Evolutionary conservation across 306 rosid genomes (phyloP).

Genomic region (Vachellia collinsii): DNA sequence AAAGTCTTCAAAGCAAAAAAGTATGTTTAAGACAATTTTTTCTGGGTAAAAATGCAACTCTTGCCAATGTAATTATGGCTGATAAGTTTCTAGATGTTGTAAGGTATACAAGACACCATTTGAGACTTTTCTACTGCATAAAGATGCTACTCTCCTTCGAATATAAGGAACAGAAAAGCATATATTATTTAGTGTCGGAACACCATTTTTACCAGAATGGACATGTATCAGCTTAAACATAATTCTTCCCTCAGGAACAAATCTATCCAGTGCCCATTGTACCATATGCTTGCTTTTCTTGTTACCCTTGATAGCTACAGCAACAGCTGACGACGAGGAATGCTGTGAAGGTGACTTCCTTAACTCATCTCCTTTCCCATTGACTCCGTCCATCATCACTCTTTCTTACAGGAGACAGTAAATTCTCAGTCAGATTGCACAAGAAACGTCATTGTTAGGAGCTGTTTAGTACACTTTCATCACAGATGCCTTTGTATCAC

Average conservation of each 20-base stretch:
- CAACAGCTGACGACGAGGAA: slow-evolving; percentile 55
- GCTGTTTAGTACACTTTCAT: background rate
- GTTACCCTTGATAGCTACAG: slow-evolving; percentile 80
- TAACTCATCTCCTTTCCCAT: slow-evolving; percentile 34
- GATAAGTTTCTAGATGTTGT: slow-evolving; percentile 1
- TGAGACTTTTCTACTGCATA: slow-evolving; percentile 27
- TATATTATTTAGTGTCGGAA: slow-evolving; percentile 85
- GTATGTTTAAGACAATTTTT: background rate
- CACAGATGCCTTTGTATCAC: background rate
- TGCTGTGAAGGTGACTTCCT: slow-evolving; percentile 32
- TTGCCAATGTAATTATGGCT: slow-evolving; percentile 1
- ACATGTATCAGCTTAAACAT: slow-evolving; percentile 77
- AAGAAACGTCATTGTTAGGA: background rate
- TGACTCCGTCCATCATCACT: slow-evolving; percentile 52
- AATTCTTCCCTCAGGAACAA: slow-evolving; percentile 72
- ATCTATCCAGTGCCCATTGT: slow-evolving; percentile 82
- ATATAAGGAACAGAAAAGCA: slow-evolving; percentile 18
- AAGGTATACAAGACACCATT: background rate
- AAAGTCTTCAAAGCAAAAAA: background rate
- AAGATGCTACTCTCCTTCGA: background rate
- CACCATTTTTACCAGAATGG: slow-evolving; percentile 56
- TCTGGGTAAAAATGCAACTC: slow-evolving; percentile 5
- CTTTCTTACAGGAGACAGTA: slow-evolving; percentile 13
- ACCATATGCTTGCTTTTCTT: slow-evolving; percentile 75
- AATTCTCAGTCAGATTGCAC: slow-evolving; percentile 30